Conservation (phyloP, 2,329 filamentous ascomycete genomes). For the Nemania bipapillata region DNA sequence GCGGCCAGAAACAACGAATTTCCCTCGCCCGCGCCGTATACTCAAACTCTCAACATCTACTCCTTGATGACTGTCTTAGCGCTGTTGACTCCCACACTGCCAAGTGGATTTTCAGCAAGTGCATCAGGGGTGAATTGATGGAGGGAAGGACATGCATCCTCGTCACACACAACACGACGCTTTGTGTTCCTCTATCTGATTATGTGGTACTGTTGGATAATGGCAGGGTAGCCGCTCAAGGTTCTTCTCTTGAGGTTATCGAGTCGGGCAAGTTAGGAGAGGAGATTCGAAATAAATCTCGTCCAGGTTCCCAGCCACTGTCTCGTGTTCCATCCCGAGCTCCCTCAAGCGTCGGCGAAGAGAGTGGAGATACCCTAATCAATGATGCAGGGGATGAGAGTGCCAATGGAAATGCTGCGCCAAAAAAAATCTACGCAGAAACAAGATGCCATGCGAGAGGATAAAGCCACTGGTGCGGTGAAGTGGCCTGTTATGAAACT, state of each 20-base stretch:
- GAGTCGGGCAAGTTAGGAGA: slow-evolving; percentile 89
- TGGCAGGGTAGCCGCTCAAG: slow-evolving; percentile 79
- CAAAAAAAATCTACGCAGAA: slow-evolving; percentile 61
- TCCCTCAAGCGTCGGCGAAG: slow-evolving; percentile 77
- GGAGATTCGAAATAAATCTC: slow-evolving; percentile 77
- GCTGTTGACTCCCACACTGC: slow-evolving; percentile 97
- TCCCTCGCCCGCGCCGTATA: slow-evolving; percentile 97
- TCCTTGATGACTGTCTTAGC: slow-evolving; percentile 94
- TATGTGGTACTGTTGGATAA: slow-evolving; percentile 89
- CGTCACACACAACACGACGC: slow-evolving; percentile 92
- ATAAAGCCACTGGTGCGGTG: slow-evolving; percentile 85
- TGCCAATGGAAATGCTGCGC: slow-evolving; percentile 60
- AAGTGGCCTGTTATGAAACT: slow-evolving; percentile 86
- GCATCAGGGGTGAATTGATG: slow-evolving; percentile 91
- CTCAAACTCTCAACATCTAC: slow-evolving; percentile 87
- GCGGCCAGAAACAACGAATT: slow-evolving; percentile 96
- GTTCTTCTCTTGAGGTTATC: slow-evolving; percentile 80
- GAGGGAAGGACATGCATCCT: slow-evolving; percentile 87
- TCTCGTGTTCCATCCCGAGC: slow-evolving; percentile 82
- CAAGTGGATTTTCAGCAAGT: slow-evolving; percentile 97
- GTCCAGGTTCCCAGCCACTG: slow-evolving; percentile 72
- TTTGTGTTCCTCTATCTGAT: slow-evolving; percentile 83
- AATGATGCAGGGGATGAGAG: slow-evolving; percentile 63
- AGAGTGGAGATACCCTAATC: slow-evolving; percentile 65
- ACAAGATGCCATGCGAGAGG: slow-evolving; percentile 72